Evolutionary conservation across 2,329 filamentous ascomycete species (phyloP), one percentile per base, ranked within the genome.

Genomic region (Exophiala aquamarina): DNA sequence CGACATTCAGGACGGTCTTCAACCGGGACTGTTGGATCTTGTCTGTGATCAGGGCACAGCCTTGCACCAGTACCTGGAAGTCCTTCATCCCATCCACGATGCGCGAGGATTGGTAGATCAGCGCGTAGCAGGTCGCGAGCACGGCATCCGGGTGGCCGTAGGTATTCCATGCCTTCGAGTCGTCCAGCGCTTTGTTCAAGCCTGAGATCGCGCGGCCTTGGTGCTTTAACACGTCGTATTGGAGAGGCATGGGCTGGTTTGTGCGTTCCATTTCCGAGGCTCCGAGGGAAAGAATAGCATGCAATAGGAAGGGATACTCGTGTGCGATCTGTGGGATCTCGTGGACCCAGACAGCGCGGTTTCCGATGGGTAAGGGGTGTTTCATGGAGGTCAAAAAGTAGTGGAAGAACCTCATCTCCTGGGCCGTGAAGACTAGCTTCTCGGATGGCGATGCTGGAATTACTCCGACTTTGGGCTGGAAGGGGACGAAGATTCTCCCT

Each of bases 251-350:
- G 49, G 77, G 79, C 1, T 69, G 62, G 4, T 66, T 65, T 3
- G 87, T 36, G 14, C 58, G 32, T 8, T 51, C 44, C n/a, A 58
- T 71, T 52, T 86, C 80, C 0, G 83, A 85, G 29, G 84, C 84
- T 1, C 83, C 74, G 49, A 84, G 75, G 11, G 82, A 83, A 0
- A 86, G 73, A 40, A 87, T 82, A 3, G 83, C 81, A 61, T 87
- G 83, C 77, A 87, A 84, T 7, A 86, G 71, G 48, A 80, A 84
- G 44, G 84, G 79, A 54, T 84, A 75, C 76, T 82, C 80, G 18
- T 87, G 80, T 1, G 83, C 82, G 44, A 86, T 74, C 51, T 79
- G 79, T 0, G 83, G 82, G 8, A 87, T 76, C 47, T 83, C 75
- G 17, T 82, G 80, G 4, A 78, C 78, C 84, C 84, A 87, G 10